Base-by-base conservation (phyloP, 2,329 filamentous ascomycete genomes). In the Hymenoscyphus occultus region DNA sequence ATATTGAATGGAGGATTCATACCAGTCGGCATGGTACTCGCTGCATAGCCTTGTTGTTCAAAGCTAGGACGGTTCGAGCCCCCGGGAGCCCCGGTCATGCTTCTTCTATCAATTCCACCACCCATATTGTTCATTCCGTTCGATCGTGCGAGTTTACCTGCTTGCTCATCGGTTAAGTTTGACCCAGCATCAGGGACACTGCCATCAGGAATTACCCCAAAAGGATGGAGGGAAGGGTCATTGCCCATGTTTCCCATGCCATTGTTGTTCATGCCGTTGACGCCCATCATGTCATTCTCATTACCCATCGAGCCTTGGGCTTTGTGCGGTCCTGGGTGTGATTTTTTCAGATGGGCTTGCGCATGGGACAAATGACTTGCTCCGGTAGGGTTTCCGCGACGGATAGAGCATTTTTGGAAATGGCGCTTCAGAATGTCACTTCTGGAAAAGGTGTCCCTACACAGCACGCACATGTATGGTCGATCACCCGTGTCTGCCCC, bases 401-500 rank as follows among this genome's bases (percentile, higher is more conserved):
- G 89, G 70, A 97, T 92, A 48, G 95, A 97, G 81, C 95, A 99
- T 83, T 99, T 99, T 79, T 97, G 93, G 80, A 98, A 99, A 81
- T 99, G 95, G 70, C 95, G 92, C 84, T 99, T 99, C 74, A 99
- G 82, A 71, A 99, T 98, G 77, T 99, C 95, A 83, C 93, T 97
- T 77, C 95, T 90, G 59, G 92, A 97, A 80, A 99, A 99, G 40
- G 93, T 98, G 79, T 98, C 95, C 78, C 95, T 93, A 83, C 95
- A 99, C 61, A 99, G 84, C 71, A 96, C 92, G 80, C 95, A 99
- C 88, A 96, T 96, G 82, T 99, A 99, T 64, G 95, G 95, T 71
- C 95, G 92, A 78, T 98, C 94, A 75, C 95, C 95, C 68, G 95
- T 98, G 82, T 99, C 94, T 97, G 73, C 40, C 60, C 63, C 63